These are phyloP conservation scores for Botrytis galanthina DNA, from an alignment of 2,329 filamentous ascomycete species.

Conservation along the genomic window DNA sequence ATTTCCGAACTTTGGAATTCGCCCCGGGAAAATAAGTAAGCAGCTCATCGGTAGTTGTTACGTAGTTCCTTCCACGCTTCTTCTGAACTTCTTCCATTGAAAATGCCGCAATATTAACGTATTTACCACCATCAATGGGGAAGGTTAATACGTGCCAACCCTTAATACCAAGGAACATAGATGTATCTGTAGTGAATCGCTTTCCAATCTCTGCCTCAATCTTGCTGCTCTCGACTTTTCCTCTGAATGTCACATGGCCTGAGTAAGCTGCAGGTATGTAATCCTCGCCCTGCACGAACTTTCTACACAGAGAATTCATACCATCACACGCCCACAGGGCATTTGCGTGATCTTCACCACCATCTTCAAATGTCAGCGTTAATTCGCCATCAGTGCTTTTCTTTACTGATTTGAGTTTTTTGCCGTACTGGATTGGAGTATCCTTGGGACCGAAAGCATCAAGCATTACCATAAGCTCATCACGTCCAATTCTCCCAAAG, in stretches of 20 bases:
- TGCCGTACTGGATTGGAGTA: slow-evolving; percentile 18
- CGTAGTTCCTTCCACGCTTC: slow-evolving; percentile 21
- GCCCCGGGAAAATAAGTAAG: slow-evolving; percentile 21
- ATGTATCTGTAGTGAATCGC: slow-evolving; percentile 18
- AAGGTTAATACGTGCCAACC: slow-evolving; percentile 22
- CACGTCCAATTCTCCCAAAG: slow-evolving; percentile 20
- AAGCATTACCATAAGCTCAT: slow-evolving; percentile 20
- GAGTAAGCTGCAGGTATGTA: slow-evolving; percentile 21
- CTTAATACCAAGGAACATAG: slow-evolving; percentile 23
- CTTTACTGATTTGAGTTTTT: slow-evolving; percentile 5
- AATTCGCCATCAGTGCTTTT: slow-evolving; percentile 16
- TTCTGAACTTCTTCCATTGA: slow-evolving; percentile 19
- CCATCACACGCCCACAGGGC: slow-evolving; percentile 24
- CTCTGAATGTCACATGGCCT: slow-evolving; percentile 15
- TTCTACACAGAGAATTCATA: slow-evolving; percentile 23
- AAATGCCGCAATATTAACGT: slow-evolving; percentile 22
- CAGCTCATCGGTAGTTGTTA: slow-evolving; percentile 21
- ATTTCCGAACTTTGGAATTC: slow-evolving; percentile 16
- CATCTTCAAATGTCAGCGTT: slow-evolving; percentile 20
- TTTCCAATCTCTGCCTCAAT: slow-evolving; percentile 19
- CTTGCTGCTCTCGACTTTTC: slow-evolving; percentile 12
- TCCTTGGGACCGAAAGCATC: slow-evolving; percentile 15
- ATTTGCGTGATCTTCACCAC: slow-evolving; percentile 15
- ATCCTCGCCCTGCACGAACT: slow-evolving; percentile 21
- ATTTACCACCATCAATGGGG: slow-evolving; percentile 16